These are phyloP conservation scores for Neospermospora avenae DNA, from an alignment of 2,329 filamentous ascomycete genomes.

Conservation along the genomic window DNA sequence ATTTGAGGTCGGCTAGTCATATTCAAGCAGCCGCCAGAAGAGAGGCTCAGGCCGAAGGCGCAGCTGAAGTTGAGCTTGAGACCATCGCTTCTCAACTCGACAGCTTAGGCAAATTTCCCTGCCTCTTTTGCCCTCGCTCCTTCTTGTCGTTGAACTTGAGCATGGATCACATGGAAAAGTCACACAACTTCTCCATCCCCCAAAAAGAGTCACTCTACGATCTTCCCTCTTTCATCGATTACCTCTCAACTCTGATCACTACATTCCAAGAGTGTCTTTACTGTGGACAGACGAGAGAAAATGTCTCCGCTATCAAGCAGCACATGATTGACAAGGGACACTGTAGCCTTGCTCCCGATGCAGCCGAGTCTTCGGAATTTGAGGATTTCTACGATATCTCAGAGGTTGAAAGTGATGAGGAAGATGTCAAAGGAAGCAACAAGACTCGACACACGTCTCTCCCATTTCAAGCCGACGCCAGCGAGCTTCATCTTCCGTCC, in stretches of 20 bases:
- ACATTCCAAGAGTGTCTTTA: not conserved
- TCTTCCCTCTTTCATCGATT: not conserved
- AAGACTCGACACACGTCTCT: no score
- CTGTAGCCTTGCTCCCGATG: not conserved
- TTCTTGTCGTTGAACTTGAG: not conserved
- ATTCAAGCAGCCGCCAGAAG: not conserved
- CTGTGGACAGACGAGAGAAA: not conserved
- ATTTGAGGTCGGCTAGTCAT: not conserved
- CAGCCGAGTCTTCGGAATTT: not conserved
- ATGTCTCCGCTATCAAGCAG: not conserved
- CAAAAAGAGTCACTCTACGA: not conserved
- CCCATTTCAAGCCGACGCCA: not conserved
- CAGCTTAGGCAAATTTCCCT: not conserved
- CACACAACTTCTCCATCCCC: not conserved
- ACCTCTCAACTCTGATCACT: not conserved
- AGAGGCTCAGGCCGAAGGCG: not conserved
- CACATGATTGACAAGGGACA: constrained; percentile 1
- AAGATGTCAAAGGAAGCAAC: not conserved
- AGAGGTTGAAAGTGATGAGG: not conserved
- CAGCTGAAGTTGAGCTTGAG: not conserved
- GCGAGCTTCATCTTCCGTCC: not conserved
- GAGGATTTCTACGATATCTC: not conserved
- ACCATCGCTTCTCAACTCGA: not conserved
- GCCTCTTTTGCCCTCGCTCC: not conserved
- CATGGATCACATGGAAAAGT: not conserved